Base-by-base conservation (phyloP, 345 rosid genomes). In the Eucalyptus regnans region DNA sequence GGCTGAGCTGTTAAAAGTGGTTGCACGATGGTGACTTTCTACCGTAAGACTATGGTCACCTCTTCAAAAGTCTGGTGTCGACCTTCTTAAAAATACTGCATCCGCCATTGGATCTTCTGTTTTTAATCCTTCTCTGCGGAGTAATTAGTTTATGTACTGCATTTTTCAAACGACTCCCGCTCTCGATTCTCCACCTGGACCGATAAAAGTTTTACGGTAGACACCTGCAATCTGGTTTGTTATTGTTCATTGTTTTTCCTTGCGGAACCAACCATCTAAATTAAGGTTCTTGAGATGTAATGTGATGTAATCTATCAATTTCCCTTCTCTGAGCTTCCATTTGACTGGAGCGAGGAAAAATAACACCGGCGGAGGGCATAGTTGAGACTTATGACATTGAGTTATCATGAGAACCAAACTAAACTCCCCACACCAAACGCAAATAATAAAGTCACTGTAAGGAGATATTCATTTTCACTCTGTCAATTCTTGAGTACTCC, bases 1-100 rank as follows among this genome's bases (percentile, higher is more conserved):
- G 41, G 22, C 37, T 1, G 5, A 31, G 79, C 79, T 2, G 22
- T 66, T n/a, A 15, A n/a, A n/a, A n/a, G 37, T 29, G 71, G 71
- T 62, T 1, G 3, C 1, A 2, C 0, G 15, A 62, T 3, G 33
- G 18, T 3, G 16, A 62, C 33, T 15, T 64, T n/a, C 76, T 15
- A 0, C 2, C 41, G 33, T 14, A 64, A 31, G 33, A 15, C 76
- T n/a, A n/a, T 13, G 41, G 76, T n/a, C 76, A n/a, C 76, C 80
- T 33, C 9, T 2, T 33, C 80, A 33, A 68, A 68, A 17, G 43
- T 1, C 80, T 17, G 5, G 43, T 8, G 80, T 68, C 10, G 1
- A 33, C 80, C 43, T 31, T 68, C 79, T 68, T 33, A 33, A 66
- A 31, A 64, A 3, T 7, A 64, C 37, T 64, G 9, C 71, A 7